Percentiles rank a stretch among this genome's conserved stretches.
phyloP scores from a whole-genome alignment of 352 stramenopile species.

The Pythium phragmiticola region DNA sequence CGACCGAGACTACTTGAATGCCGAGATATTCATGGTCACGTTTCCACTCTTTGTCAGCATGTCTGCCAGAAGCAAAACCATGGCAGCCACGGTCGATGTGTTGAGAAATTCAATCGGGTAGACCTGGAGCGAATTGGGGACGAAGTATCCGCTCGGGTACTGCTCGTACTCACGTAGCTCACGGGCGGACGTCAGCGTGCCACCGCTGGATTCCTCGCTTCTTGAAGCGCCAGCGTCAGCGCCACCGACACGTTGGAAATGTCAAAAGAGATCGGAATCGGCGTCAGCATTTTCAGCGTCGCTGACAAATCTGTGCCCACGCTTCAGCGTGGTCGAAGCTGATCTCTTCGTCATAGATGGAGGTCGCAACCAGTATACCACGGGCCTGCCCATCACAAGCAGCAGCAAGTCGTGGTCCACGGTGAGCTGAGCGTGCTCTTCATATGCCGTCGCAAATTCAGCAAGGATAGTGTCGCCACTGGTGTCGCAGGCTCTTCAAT shows the following conservation, averaged over 20 bases:
- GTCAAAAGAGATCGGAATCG: slow-evolving; percentile 61
- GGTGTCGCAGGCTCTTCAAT: too few species aligned
- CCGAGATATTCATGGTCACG: slow-evolving; percentile 57
- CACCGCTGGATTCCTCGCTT: slow-evolving; percentile 34
- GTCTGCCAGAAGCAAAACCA: slow-evolving; percentile 54
- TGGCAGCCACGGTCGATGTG: slow-evolving; percentile 34
- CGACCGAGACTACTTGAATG: slow-evolving; percentile 13
- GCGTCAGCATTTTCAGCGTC: slow-evolving; percentile 65
- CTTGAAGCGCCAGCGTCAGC: slow-evolving; percentile 28
- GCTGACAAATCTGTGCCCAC: slow-evolving; percentile 67
- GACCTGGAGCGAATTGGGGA: slow-evolving; percentile 66
- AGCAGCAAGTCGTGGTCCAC: too few species aligned
- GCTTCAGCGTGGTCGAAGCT: slow-evolving; percentile 65
- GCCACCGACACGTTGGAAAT: slow-evolving; percentile 67
- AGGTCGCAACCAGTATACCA: too few species aligned
- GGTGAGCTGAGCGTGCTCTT: too few species aligned
- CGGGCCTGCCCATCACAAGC: too few species aligned
- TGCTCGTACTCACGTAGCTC: slow-evolving; percentile 70
- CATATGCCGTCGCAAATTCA: too few species aligned
- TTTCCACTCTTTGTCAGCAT: slow-evolving; percentile 59
- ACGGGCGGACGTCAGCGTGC: slow-evolving; percentile 45
- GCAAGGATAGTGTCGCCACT: too few species aligned
- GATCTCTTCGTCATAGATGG: background rate
- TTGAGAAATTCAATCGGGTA: slow-evolving; percentile 59
- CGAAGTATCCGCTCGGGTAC: slow-evolving; percentile 48